phyloP scores from a whole-genome alignment of 495 filamentous ascomycete species.

The Thermothielavioides terrestris region DNA sequence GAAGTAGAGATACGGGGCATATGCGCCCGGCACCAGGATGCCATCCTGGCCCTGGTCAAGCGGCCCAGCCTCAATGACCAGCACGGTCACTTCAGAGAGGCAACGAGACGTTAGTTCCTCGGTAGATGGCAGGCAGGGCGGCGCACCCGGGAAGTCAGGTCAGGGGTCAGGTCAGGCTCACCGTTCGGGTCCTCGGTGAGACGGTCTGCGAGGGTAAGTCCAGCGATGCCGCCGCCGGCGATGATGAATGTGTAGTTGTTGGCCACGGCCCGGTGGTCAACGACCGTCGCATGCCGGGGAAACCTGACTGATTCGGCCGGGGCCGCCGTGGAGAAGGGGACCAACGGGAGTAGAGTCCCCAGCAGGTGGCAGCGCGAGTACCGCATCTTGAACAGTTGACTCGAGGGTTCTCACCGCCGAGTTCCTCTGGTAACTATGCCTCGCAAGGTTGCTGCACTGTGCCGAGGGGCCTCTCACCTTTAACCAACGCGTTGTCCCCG shows the following conservation, averaged over 20 bases:
- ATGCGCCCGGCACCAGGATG: conserved; percentile 22
- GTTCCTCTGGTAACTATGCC: too few relatives aligned
- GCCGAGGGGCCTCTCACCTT: background rate
- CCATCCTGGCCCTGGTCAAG: conserved; percentile 22
- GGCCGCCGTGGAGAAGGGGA: background rate
- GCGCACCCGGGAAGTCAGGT: too few relatives aligned
- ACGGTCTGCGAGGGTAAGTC: conserved; percentile 40
- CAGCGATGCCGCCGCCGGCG: conserved; percentile 41
- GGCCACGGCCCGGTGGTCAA: conserved; percentile 7
- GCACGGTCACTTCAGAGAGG: conserved; percentile 24
- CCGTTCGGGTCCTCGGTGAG: conserved; percentile 39
- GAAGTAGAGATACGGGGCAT: conserved; percentile 22
- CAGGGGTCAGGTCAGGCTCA: conserved; percentile 27
- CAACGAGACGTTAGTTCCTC: conserved; percentile 1
- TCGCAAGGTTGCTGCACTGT: background rate
- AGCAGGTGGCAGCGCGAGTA: conserved; percentile 1
- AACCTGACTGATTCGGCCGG: conserved; percentile 1
- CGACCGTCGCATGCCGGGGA: conserved; percentile 21
- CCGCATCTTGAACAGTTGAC: background rate
- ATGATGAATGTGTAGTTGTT: conserved; percentile 42
- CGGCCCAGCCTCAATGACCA: conserved; percentile 38
- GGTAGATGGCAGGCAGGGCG: too few relatives aligned
- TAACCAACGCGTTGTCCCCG: background rate
- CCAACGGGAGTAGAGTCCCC: background rate
- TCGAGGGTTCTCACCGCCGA: too few relatives aligned